A percentile compares a stretch with the other conserved stretches of the same genome.
These are phyloP conservation scores for Darksidea phi DNA, from an alignment of 495 filamentous ascomycete species.

Conservation along the genomic window DNA sequence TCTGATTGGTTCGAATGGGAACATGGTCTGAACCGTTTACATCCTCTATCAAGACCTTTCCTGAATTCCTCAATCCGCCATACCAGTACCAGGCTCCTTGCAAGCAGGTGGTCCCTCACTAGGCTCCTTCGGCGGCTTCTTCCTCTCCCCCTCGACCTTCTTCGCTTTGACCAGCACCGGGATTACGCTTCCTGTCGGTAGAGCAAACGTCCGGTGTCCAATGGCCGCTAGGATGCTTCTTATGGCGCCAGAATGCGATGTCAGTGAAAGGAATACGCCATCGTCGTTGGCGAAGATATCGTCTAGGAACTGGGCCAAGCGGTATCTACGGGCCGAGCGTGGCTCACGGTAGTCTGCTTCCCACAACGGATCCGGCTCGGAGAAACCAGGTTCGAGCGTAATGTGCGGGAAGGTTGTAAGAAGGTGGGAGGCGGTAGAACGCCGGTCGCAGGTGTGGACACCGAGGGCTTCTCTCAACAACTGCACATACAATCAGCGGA, in stretches of 20 bases:
- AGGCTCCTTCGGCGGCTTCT: slow-evolving; percentile 18
- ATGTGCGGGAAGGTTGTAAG: slow-evolving; percentile 51
- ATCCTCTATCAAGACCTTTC: too few species aligned
- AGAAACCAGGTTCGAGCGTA: slow-evolving; percentile 61
- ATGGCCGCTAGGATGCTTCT: slow-evolving; percentile 37
- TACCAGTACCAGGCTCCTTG: background rate
- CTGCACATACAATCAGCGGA: slow-evolving; percentile 8
- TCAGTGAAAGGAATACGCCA: slow-evolving; percentile 41
- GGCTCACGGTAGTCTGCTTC: slow-evolving; percentile 39
- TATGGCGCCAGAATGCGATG: slow-evolving; percentile 43
- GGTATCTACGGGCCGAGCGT: slow-evolving; percentile 52
- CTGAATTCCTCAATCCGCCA: background rate
- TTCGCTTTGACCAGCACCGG: slow-evolving; percentile 43
- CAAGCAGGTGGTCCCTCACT: slow-evolving; percentile 26
- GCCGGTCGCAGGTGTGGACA: slow-evolving; percentile 78
- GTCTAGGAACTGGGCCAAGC: slow-evolving; percentile 59
- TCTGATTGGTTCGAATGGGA: too few species aligned
- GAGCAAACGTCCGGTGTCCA: slow-evolving; percentile 38
- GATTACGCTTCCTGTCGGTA: slow-evolving; percentile 43
- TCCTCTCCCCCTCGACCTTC: slow-evolving; percentile 29
- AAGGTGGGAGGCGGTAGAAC: slow-evolving; percentile 60
- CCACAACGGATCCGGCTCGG: slow-evolving; percentile 43
- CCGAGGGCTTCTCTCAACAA: slow-evolving; percentile 67
- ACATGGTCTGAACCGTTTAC: too few species aligned
- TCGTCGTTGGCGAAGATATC: slow-evolving; percentile 61